Evolutionary conservation across 495 filamentous ascomycete species (phyloP).

Genomic region (Penicillium diatomitis): DNA sequence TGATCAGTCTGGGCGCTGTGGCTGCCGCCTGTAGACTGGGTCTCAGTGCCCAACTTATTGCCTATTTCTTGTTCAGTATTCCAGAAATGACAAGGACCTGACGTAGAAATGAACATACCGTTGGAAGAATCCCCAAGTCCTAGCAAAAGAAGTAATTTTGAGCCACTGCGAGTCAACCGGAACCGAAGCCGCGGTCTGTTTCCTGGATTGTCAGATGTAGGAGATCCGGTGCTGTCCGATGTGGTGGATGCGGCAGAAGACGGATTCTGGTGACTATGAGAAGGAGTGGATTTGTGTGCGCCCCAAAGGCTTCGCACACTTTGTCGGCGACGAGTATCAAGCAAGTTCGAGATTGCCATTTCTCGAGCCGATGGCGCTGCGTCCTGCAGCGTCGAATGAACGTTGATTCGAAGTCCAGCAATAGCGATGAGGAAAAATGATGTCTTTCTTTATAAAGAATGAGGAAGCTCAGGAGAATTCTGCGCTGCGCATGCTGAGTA

Average conservation of each 20-base stretch:
- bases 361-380: not conserved
- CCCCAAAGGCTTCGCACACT: slow-evolving; percentile 17
- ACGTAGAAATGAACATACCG: not conserved
- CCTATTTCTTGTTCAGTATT: slow-evolving; percentile 2
- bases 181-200: slow-evolving; percentile 8
- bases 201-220: not conserved
- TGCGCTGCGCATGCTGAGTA: no score
- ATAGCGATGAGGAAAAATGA: not conserved
- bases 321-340: slow-evolving; percentile 9
- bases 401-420: not conserved
- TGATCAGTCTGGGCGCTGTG: no score
- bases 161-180: slow-evolving; percentile 17
- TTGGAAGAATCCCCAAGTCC: slow-evolving; percentile 13
- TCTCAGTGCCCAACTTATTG: slow-evolving; percentile 10
- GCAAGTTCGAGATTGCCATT: slow-evolving; percentile 13
- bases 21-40: not conserved
- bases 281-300: slow-evolving; percentile 9
- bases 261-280: slow-evolving; percentile 5
- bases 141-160: slow-evolving; percentile 17
- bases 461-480: no score
- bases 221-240: slow-evolving; percentile 19
- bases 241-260: slow-evolving; percentile 14
- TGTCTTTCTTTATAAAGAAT: no score
- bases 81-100: not conserved
- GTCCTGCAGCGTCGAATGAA: slow-evolving; percentile 2